These are phyloP conservation scores for Phytophthora citrophthora DNA, from an alignment of 352 stramenopile genomes.

Conservation along the genomic window DNA sequence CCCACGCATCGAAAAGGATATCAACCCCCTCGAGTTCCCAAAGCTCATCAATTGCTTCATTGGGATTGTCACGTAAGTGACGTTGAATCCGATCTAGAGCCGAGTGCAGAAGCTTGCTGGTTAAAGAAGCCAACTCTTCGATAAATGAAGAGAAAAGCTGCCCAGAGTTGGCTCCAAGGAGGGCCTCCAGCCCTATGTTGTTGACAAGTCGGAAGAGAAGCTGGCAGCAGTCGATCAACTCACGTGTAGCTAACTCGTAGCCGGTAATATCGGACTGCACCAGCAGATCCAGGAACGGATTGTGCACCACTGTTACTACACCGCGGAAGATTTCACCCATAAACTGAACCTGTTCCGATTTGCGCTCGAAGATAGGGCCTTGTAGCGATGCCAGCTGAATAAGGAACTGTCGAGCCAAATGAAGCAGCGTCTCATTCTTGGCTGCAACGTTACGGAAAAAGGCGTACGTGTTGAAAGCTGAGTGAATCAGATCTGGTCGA, in stretches of 20 bases:
- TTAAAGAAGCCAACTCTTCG: constrained; percentile 73
- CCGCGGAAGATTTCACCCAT: constrained; percentile 73
- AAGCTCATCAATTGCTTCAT: constrained; percentile 70
- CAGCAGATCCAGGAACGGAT: constrained; percentile 80
- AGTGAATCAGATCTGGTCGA: constrained; percentile 78
- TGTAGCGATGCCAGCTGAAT: constrained; percentile 82
- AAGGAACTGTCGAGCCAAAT: constrained; percentile 80
- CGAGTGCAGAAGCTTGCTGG: constrained; percentile 72
- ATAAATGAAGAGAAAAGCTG: constrained; percentile 68
- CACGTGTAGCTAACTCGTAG: constrained; percentile 74
- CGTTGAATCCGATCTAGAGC: constrained; percentile 67
- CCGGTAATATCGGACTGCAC: constrained; percentile 62
- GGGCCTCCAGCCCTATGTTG: constrained; percentile 69
- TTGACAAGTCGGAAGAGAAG: constrained; percentile 78
- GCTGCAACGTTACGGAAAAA: constrained; percentile 75
- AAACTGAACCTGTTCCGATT: constrained; percentile 70
- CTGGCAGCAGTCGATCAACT: constrained; percentile 88
- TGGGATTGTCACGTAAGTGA: constrained; percentile 51
- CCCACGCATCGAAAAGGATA: constrained; percentile 84
- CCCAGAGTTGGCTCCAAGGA: constrained; percentile 43
- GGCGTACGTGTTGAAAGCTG: constrained; percentile 87
- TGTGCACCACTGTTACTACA: constrained; percentile 66
- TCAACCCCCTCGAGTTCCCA: constrained; percentile 87
- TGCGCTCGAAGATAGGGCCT: constrained; percentile 71
- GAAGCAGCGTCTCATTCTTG: constrained; percentile 76